Percentiles rank a stretch among this genome's conserved stretches.
phyloP scores from a whole-genome alignment of 768 basidiomycete species.

The Suillus alpinus region DNA sequence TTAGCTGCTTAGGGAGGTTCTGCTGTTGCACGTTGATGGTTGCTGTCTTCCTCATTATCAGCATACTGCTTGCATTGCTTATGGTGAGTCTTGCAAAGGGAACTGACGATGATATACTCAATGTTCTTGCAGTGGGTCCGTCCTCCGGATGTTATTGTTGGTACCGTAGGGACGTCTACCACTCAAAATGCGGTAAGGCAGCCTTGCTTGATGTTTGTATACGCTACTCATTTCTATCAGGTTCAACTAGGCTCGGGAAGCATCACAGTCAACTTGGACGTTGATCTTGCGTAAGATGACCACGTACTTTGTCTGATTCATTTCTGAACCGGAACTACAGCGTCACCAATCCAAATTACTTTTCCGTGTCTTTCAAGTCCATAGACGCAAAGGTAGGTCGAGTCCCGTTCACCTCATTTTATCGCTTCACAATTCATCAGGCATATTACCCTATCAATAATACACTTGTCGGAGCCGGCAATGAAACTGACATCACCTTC shows the following conservation, averaged over 20 bases:
- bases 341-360: conserved; percentile 81
- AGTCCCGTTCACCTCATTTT: conserved; percentile 3
- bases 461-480: conserved; percentile 65
- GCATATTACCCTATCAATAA: conserved; percentile 75
- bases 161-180: conserved; percentile 39
- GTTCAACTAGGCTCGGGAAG: conserved; percentile 41
- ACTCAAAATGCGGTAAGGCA: conserved; percentile 45
- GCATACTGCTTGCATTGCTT: conserved; percentile 63
- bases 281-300: conserved; percentile 61
- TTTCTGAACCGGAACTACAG: conserved; percentile 36
- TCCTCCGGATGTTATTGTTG: conserved; percentile 66
- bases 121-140: conserved; percentile 59
- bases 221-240: conserved; percentile 16
- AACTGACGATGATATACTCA: conserved; percentile 6
- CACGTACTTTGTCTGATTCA: neutral
- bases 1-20: conserved; percentile 63
- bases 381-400: conserved; percentile 56
- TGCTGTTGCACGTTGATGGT: conserved; percentile 76
- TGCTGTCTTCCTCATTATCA: conserved; percentile 57
- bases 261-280: conserved; percentile 55
- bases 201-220: neutral
- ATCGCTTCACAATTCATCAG: conserved; percentile 32
- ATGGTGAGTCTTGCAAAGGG: conserved; percentile 46
- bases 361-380: conserved; percentile 61
- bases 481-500: conserved; percentile 43